Evolutionary conservation across 1,284 basidiomycete species (phyloP).

Genomic region (Paramarasmius palmivorus): DNA sequence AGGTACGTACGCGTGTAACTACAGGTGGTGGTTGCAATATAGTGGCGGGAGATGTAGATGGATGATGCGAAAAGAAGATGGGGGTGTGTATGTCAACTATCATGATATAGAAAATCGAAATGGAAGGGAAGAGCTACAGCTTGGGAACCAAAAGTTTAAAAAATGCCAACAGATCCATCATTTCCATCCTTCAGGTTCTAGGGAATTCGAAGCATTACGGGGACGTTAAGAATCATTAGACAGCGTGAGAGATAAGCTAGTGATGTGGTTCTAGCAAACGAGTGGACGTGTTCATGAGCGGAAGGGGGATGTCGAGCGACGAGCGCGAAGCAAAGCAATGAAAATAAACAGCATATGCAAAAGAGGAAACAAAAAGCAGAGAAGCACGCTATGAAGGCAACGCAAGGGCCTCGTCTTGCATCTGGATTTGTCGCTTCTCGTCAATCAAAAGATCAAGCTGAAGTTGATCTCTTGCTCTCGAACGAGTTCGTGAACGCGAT

Average conservation of each 20-base stretch:
- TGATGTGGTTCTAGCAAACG: not conserved
- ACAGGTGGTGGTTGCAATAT: too few species aligned
- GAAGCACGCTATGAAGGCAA: slow-evolving; percentile 14
- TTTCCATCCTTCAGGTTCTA: not conserved
- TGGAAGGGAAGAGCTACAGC: too few species aligned
- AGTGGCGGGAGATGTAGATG: too few species aligned
- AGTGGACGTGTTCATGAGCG: not conserved
- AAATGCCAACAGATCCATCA: not conserved
- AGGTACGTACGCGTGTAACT: too few species aligned
- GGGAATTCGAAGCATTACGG: too few species aligned
- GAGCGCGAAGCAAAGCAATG: not conserved
- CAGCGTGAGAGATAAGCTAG: slow-evolving; percentile 14
- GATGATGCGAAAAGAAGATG: too few species aligned
- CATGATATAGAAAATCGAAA: too few species aligned
- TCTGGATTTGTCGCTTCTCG: slow-evolving; percentile 42
- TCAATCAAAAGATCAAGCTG: slow-evolving; percentile 42
- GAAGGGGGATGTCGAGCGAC: not conserved
- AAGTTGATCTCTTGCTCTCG: slow-evolving; percentile 36
- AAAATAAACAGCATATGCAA: not conserved
- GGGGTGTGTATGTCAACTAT: too few species aligned
- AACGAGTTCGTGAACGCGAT: slow-evolving; percentile 44
- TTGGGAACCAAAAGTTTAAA: not conserved
- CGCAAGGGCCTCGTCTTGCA: slow-evolving; percentile 27
- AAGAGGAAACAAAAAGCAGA: not conserved
- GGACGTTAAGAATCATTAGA: slow-evolving; percentile 8